Evolutionary conservation across 306 rosid species (phyloP), one percentile per base, ranked within the genome.

Genomic region (Cicer pinnatifidum): DNA sequence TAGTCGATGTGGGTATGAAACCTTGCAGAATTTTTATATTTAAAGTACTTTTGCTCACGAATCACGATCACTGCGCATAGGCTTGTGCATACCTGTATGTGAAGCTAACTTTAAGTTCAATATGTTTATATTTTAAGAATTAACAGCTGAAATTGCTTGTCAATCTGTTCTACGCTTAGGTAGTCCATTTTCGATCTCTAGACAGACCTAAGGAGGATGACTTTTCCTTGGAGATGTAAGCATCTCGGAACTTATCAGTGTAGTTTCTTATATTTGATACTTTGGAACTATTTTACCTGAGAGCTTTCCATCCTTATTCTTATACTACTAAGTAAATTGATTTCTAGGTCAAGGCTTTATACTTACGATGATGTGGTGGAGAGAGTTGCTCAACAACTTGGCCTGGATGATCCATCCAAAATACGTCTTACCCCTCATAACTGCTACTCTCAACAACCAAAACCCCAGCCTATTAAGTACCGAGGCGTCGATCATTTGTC

Each of bases 371-470:
- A 91, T 72, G 96, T 91, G 57, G 97, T 89, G 77, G 93, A 84
- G 78, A 84, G 80, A 86, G 86, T 89, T 19, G 96, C 97, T 66
- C 93, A 82, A 19, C 88, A 88, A 82, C 91, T 91, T 80, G 91
- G 92, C 66, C 80, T 88, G 86, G 91, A 86, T 37, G 97, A 91
- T 85, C 91, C 96, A 40, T 86, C 93, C 62, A 89, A 89, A 83
- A 75, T 91, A 28, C 88, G 96, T 80, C 88, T 91, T 33, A 91
- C 96, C 39, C 85, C 97, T 7, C 97, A 91, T 81, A 89, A 88
- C 80, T 91, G 93, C 76, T 91, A 91, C 82, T 91, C 96, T 39
- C 97, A 91, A 61, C 93, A 89, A 79, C 96, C 97, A 20, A 91
- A 86, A 77, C 96, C 91, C 40, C 97, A 91, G 78, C 88, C 97